Conservation (phyloP, 805 yeast species). For the Saturnispora quitensis region DNA sequence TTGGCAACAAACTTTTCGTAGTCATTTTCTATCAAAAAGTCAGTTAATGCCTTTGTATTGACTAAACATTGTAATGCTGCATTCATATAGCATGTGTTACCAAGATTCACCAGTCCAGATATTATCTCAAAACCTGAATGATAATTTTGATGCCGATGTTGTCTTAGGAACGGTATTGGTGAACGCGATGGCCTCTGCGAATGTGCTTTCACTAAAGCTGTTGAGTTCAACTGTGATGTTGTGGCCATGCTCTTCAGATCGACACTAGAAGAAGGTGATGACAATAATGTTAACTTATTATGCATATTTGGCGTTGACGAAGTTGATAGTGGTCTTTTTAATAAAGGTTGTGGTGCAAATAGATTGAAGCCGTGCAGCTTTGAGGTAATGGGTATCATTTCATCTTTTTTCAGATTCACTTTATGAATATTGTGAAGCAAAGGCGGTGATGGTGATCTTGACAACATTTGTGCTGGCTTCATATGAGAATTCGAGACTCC, state of each 20-base stretch:
- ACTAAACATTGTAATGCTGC: slow-evolving; percentile 79
- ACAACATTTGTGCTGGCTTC: background rate
- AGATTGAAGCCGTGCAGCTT: background rate
- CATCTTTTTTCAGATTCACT: background rate
- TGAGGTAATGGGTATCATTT: background rate
- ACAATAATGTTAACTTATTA: background rate
- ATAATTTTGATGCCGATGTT: background rate
- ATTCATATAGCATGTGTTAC: slow-evolving; percentile 92
- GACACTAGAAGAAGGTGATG: background rate
- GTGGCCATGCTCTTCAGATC: slow-evolving; percentile 5
- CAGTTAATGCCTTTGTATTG: slow-evolving; percentile 58
- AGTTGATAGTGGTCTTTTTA: background rate
- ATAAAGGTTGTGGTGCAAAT: background rate
- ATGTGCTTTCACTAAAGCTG: slow-evolving; percentile 8
- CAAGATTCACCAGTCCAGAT: slow-evolving; percentile 72
- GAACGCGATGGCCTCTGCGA: slow-evolving; percentile 6
- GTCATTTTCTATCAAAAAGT: slow-evolving; percentile 50
- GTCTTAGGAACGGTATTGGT: background rate
- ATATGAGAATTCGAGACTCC: background rate
- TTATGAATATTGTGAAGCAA: background rate
- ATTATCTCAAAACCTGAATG: slow-evolving; percentile 23
- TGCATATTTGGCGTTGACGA: background rate
- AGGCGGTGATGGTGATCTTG: slow-evolving; percentile 8
- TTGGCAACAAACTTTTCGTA: slow-evolving; percentile 64
- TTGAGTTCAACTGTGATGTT: slow-evolving; percentile 11